These are phyloP conservation scores for Rhinocladiella similis DNA, from an alignment of 2,329 filamentous ascomycete species.

Conservation along the genomic window DNA sequence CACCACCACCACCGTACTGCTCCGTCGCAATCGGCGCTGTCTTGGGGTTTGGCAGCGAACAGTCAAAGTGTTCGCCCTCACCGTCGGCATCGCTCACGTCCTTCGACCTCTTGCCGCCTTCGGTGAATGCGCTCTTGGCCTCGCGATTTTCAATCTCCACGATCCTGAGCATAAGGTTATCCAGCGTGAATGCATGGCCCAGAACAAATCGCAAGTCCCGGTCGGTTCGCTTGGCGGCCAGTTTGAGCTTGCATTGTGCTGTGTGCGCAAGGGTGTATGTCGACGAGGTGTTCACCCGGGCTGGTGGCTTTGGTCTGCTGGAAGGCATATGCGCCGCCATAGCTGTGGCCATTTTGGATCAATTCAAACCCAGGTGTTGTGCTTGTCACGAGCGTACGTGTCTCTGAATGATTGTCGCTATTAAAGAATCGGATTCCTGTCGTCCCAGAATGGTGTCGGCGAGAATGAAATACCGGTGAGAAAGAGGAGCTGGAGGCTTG, in stretches of 20 bases:
- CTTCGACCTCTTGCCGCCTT: slow-evolving; percentile 4
- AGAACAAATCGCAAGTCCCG: slow-evolving; percentile 27
- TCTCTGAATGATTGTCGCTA: no score
- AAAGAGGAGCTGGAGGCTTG: no score
- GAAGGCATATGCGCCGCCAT: neutral
- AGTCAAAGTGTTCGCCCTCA: slow-evolving; percentile 19
- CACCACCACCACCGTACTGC: no score
- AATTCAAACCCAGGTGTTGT: no score
- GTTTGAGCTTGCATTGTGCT: slow-evolving; percentile 26
- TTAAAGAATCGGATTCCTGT: no score
- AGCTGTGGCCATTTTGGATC: no score
- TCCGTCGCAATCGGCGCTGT: no score
- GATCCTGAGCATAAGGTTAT: slow-evolving; percentile 27
- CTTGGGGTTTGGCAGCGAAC: neutral
- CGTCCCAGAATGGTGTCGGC: no score
- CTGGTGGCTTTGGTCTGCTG: slow-evolving; percentile 6
- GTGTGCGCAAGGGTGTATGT: slow-evolving; percentile 28
- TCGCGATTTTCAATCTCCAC: slow-evolving; percentile 27
- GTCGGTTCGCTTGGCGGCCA: slow-evolving; percentile 26
- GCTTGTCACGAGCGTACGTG: no score
- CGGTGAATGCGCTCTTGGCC: slow-evolving; percentile 17
- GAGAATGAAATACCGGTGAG: no score
- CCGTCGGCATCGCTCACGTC: slow-evolving; percentile 4
- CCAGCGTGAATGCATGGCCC: slow-evolving; percentile 28
- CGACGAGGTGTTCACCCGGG: slow-evolving; percentile 11